phyloP scores from a whole-genome alignment of 2,329 filamentous ascomycete species.

The Colletotrichum musae region DNA sequence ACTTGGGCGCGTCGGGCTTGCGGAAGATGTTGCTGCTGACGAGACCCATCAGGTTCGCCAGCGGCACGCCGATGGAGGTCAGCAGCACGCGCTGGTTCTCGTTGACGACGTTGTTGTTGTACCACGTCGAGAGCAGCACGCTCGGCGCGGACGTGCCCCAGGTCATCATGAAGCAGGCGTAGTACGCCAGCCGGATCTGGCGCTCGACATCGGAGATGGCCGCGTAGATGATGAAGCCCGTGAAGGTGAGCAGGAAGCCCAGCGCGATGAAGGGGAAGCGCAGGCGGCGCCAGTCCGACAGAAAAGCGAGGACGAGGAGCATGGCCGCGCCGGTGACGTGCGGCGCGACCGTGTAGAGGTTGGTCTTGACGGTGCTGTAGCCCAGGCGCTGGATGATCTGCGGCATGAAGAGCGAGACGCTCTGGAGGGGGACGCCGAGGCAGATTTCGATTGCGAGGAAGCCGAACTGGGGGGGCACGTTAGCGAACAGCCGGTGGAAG shows the following conservation, averaged over 20 bases:
- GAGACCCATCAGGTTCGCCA: conserved; percentile 84
- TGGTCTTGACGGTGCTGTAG: conserved; percentile 71
- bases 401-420: conserved; percentile 67
- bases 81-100: conserved; percentile 72
- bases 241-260: conserved; percentile 81
- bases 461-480: conserved; percentile 1
- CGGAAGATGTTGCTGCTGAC: conserved; percentile 80
- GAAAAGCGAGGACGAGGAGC: conserved; percentile 80
- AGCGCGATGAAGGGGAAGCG: conserved; percentile 78
- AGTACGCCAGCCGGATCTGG: conserved; percentile 56
- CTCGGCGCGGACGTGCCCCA: conserved; percentile 84
- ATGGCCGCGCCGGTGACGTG: conserved; percentile 82
- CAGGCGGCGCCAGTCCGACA: conserved; percentile 72
- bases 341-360: conserved; percentile 86
- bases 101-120: conserved; percentile 87
- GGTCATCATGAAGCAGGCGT: conserved; percentile 85
- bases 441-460: conserved; percentile 66
- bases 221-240: conserved; percentile 85
- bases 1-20: conserved; percentile 74
- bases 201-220: conserved; percentile 72
- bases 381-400: conserved; percentile 63
- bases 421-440: conserved; percentile 72
- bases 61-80: conserved; percentile 76
- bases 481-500: neutral
- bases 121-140: conserved; percentile 76